These are phyloP conservation scores for Pichia sp. DNA, from an alignment of 1,139 yeast genomes.

Conservation along the genomic window DNA sequence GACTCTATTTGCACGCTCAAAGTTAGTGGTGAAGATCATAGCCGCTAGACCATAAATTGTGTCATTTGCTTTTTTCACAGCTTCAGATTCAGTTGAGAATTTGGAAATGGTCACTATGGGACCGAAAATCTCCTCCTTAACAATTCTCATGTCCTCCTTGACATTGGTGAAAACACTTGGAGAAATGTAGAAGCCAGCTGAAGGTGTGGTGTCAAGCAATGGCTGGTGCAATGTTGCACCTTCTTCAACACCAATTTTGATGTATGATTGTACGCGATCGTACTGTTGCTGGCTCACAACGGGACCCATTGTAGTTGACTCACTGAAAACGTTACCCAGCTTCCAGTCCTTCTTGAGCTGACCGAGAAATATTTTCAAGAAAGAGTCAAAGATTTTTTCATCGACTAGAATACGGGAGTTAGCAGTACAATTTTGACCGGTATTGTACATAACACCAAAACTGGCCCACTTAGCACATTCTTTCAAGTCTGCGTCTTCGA, in stretches of 20 bases:
- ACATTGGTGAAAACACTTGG: conserved; percentile 70
- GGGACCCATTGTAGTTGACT: conserved; percentile 66
- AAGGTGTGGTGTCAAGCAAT: conserved; percentile 32
- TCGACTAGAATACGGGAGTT: conserved; percentile 81
- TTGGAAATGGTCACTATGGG: conserved; percentile 81
- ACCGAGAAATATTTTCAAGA: conserved; percentile 41
- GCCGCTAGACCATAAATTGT: conserved; percentile 77
- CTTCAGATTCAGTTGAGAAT: conserved; percentile 63
- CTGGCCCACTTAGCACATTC: conserved; percentile 86
- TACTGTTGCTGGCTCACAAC: conserved; percentile 68
- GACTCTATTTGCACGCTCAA: conserved; percentile 55
- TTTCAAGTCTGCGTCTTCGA: conserved; percentile 71
- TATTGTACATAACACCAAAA: conserved; percentile 74
- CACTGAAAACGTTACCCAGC: conserved; percentile 57
- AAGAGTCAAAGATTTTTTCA: conserved; percentile 62
- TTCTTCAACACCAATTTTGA: conserved; percentile 62
- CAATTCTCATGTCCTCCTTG: conserved; percentile 52
- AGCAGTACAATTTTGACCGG: conserved; percentile 90
- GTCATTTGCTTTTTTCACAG: conserved; percentile 64
- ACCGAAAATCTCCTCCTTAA: conserved; percentile 78
- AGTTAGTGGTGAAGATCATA: conserved; percentile 67
- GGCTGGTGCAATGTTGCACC: conserved; percentile 47
- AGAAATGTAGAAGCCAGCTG: conserved; percentile 53
- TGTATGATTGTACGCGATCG: conserved; percentile 62
- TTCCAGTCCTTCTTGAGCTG: conserved; percentile 43